Evolutionary conservation across 106 monocot species (phyloP).

Genomic region (Gastrodia elata): DNA sequence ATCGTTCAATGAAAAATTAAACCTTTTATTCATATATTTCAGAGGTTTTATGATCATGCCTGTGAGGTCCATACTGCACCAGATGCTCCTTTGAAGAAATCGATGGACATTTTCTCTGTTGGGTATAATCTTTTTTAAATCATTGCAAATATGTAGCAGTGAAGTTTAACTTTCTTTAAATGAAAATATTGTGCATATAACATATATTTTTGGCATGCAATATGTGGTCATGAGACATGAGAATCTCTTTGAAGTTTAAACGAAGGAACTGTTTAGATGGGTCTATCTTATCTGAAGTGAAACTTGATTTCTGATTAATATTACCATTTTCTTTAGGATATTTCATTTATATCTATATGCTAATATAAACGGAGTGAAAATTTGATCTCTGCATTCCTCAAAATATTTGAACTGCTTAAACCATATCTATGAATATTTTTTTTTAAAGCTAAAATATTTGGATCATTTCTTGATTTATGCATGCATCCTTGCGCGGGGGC

Average conservation of each 20-base stretch:
- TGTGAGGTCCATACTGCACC: conserved; percentile 46
- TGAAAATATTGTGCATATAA: background rate
- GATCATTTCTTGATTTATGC: too few species aligned
- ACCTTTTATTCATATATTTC: conserved; percentile 13
- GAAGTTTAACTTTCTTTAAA: background rate
- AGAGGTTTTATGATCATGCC: conserved; percentile 98
- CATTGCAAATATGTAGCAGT: background rate
- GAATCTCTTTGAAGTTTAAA: background rate
- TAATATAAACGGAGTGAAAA: background rate
- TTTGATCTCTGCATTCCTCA: conserved; percentile 1
- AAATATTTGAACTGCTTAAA: too few species aligned
- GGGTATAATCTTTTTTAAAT: conserved; percentile 45
- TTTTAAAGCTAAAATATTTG: too few species aligned
- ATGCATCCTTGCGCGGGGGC: too few species aligned
- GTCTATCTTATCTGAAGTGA: background rate
- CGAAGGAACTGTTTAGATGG: background rate
- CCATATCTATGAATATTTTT: too few species aligned
- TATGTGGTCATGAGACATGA: background rate
- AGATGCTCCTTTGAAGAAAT: conserved; percentile 88
- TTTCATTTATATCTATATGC: background rate
- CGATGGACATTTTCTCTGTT: conserved; percentile 98
- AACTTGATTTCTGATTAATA: background rate
- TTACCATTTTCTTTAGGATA: background rate
- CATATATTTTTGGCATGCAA: background rate
- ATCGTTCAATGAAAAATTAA: background rate